These are phyloP conservation scores for Berkeleyomyces rouxiae DNA, from an alignment of 2,329 filamentous ascomycete species.

Conservation along the genomic window DNA sequence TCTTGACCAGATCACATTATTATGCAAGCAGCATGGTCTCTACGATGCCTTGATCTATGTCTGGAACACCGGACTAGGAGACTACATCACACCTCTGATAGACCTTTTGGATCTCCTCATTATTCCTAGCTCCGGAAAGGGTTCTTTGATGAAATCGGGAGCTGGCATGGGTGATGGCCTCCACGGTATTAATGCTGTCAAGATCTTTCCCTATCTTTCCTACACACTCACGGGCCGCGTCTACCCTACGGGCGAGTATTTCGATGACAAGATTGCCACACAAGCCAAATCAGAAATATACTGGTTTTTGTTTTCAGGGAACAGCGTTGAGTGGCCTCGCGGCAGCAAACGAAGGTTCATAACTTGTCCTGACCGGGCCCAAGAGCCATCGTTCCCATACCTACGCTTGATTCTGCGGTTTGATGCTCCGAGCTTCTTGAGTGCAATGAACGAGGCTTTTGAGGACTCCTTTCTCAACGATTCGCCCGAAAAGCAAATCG, in stretches of 20 bases:
- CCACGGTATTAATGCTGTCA: constrained; percentile 57
- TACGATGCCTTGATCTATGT: constrained; percentile 95
- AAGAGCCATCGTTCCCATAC: constrained; percentile 69
- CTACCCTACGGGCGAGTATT: constrained; percentile 70
- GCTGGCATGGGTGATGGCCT: constrained; percentile 34
- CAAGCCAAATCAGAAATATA: constrained; percentile 80
- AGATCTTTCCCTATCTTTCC: constrained; percentile 88
- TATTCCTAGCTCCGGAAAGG: constrained; percentile 38
- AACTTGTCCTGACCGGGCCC: constrained; percentile 36
- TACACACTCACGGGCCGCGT: constrained; percentile 76
- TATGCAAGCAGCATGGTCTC: constrained; percentile 82
- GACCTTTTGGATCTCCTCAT: constrained; percentile 60
- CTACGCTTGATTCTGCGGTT: constrained; percentile 72
- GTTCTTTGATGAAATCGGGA: constrained; percentile 22
- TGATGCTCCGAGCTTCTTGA: constrained; percentile 82
- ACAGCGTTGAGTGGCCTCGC: constrained; percentile 57
- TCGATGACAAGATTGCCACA: constrained; percentile 55
- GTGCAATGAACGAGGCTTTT: constrained; percentile 90
- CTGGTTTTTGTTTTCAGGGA: constrained; percentile 82
- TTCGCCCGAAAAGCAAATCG: constrained; percentile 44
- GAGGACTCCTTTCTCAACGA: constrained; percentile 90
- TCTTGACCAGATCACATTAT: constrained; percentile 74
- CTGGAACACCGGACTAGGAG: constrained; percentile 79
- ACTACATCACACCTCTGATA: constrained; percentile 81
- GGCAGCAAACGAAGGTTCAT: constrained; percentile 42